These are phyloP conservation scores for Cutaneotrichosporon dermatis DNA, from an alignment of 1,284 basidiomycete genomes.

Conservation along the genomic window DNA sequence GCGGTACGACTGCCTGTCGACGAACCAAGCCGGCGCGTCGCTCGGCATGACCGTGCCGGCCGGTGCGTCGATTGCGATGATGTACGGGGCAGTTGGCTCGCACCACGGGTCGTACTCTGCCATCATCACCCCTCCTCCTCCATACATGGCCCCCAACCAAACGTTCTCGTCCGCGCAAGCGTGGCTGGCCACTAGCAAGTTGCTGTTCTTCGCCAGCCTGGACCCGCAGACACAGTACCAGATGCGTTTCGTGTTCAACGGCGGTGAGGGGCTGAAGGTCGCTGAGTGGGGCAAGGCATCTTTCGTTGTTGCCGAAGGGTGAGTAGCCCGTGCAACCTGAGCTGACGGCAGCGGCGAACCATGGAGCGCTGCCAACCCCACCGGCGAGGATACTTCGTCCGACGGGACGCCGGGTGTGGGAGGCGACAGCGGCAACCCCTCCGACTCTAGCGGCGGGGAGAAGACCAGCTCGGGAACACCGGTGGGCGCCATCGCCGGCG, in stretches of 20 bases:
- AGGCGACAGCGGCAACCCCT: not conserved
- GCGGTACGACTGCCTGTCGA: not conserved
- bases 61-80: not conserved
- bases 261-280: not conserved
- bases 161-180: not conserved
- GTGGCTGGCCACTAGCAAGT: not conserved
- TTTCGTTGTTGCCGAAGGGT: not conserved
- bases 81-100: not conserved
- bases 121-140: not conserved
- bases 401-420: no score
- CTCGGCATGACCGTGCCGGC: not conserved
- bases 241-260: not conserved
- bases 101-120: not conserved
- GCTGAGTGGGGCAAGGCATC: not conserved
- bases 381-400: no score
- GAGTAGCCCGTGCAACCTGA: not conserved
- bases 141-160: not conserved
- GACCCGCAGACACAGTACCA: not conserved
- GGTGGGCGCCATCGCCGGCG: not conserved
- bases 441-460: not conserved
- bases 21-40: not conserved
- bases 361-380: not conserved
- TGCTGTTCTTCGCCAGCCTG: not conserved
- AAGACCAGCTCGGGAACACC: not conserved
- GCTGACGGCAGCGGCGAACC: not conserved